These are phyloP conservation scores for Wickerhamiella lipophila DNA, from an alignment of 805 yeast species.

Conservation along the genomic window DNA sequence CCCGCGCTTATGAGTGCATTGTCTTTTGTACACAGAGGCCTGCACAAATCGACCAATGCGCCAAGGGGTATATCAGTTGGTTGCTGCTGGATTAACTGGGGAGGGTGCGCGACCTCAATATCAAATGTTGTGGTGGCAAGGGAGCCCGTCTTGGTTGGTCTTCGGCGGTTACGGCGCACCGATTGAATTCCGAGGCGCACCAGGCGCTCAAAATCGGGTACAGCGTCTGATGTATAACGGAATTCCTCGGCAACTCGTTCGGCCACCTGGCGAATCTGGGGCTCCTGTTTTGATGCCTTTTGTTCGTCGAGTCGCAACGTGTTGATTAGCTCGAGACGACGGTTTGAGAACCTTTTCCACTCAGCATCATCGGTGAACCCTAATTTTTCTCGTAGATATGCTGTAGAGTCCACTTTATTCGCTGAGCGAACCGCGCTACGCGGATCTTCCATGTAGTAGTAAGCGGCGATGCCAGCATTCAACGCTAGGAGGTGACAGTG, in stretches of 20 bases:
- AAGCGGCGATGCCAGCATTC: background rate
- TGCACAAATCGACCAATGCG: background rate
- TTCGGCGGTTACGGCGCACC: constrained; percentile 63
- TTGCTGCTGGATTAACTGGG: background rate
- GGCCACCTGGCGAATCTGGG: constrained; percentile 67
- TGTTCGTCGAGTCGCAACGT: constrained; percentile 46
- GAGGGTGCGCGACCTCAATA: background rate
- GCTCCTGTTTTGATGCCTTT: constrained; percentile 90
- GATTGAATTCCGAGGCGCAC: constrained; percentile 92
- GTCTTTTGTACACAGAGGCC: background rate
- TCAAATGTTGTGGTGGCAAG: constrained; percentile 4
- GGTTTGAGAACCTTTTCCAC: constrained; percentile 86
- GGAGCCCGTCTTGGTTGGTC: constrained; percentile 11
- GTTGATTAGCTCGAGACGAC: constrained; percentile 81
- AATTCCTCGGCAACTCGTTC: constrained; percentile 65
- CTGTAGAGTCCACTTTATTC: constrained; percentile 29
- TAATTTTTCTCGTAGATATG: constrained; percentile 46
- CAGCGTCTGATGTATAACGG: constrained; percentile 44
- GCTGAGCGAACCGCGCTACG: constrained; percentile 4
- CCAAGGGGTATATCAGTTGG: background rate
- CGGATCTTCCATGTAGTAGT: constrained; percentile 6
- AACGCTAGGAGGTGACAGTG: background rate
- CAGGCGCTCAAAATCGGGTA: constrained; percentile 70
- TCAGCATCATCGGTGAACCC: constrained; percentile 66
- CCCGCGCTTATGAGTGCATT: constrained; percentile 6